Base-by-base conservation (phyloP, 2,329 filamentous ascomycete genomes). In the Tolypocladium pustulatum region DNA sequence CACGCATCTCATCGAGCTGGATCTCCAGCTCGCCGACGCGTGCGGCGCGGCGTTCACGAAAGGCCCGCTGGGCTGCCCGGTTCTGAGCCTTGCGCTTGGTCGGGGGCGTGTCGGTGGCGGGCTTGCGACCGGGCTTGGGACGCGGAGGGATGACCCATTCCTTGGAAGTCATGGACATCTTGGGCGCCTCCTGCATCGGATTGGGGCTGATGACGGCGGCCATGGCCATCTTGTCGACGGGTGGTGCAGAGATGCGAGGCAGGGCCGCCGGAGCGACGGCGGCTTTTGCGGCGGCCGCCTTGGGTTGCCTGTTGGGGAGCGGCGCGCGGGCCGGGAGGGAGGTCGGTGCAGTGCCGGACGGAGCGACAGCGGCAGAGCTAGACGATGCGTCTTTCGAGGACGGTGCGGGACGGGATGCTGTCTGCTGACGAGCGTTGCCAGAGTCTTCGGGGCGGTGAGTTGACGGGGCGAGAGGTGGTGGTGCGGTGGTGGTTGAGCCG, bases 61-160 rank as follows among this genome's bases (percentile, higher is more conserved):
- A 97, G 1, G 89, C 90, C 60, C 93, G 81, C 75, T 97, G 93
- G 3, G 93, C 93, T 54, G 90, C 89, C 61, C 94, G 84, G 72
- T 97, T 97, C 76, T 97, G 94, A 1, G 90, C 89, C 78, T 97
- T 95, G 64, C 94, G 85, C 76, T 96, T 96, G 51, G 91, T 96
- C 1, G 90, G 89, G 17, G 92, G 91, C 57, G 92, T 95, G 69
- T 97, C 92, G 40, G 90, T 95, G 54, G 91, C 90, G 3, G 93
- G 92, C 79, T 97, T 97, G 65, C 93, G 86, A 55, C 93, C 93
- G 27, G 94, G 93, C 78, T 92, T 93, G 54, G 90, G 90, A 61
- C 90, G 82, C 34, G 90, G 90, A 30, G 90, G 90, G 52, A 94
- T 86, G 30, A 93, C 81, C 90, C 90, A 94, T 83, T 93, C 88